Evolutionary conservation across 257 asterid species (phyloP), one percentile per base, ranked within the genome.

Genomic region (Nicotiana otophora): DNA sequence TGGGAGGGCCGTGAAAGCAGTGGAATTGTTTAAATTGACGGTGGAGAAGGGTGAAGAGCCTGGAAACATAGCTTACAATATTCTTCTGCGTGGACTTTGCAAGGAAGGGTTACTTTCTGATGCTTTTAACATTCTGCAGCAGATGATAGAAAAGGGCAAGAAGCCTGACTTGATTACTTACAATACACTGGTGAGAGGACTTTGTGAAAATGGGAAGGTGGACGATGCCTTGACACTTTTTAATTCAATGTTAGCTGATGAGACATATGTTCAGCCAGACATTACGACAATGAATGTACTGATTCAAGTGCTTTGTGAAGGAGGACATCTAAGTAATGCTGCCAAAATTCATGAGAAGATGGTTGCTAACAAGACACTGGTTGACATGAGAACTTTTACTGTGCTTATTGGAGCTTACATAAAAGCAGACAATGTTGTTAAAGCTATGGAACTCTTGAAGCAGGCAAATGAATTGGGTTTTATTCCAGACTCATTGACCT

Each of bases 301-400:
- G 64, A 88, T 93, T 75, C 91, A 85, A 83, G 97, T 94, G 82
- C 86, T 93, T 42, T 93, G 97, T 83, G 84, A 67, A 77, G 91
- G 89, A 84, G 94, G 92, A 34, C 84, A 83, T 75, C 84, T 86
- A 46, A 79, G 72, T 39, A 85, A 87, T 81, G 98, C 98, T 1
- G 92, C 86, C 81, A 67, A 83, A 62, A 78, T 93, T 76, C 86
- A 81, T 30, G 89, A 86, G 63, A 84, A 81, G 83, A 89, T 91
- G 91, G 85, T 81, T 78, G 84, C 83, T 84, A 79, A 42, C 60
- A 85, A 86, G 82, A 86, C 82, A 67, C 57, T 76, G 9, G 88
- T 33, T 20, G 89, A 87, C 79, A 83, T 84, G 65, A 88, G 83
- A 20, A 83, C 93, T 15, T 87, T 84, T 75, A 85, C 84, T 9